phyloP scores from a whole-genome alignment of 2,329 filamentous ascomycete species.

The Grosmannia serpens region DNA sequence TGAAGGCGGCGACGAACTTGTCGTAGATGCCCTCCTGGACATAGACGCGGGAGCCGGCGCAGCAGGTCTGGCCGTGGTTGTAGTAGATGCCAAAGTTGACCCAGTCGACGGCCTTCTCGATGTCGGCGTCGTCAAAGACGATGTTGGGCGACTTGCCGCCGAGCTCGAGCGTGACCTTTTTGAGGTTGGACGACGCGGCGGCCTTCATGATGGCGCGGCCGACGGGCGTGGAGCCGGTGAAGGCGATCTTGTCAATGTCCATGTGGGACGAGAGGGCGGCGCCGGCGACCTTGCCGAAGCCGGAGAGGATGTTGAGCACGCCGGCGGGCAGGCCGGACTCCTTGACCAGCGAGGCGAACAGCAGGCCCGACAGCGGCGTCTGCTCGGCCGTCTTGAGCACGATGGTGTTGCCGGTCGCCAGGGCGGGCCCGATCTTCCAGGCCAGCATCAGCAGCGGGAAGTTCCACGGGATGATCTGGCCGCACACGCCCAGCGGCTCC shows the following conservation, averaged over 20 bases:
- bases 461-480: slow-evolving; percentile 85
- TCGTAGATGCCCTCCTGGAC: slow-evolving; percentile 82
- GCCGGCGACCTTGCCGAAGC: slow-evolving; percentile 68
- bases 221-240: slow-evolving; percentile 66
- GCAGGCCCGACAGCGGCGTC: slow-evolving; percentile 58
- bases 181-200: slow-evolving; percentile 64
- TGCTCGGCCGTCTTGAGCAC: slow-evolving; percentile 69
- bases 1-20: slow-evolving; percentile 73
- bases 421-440: slow-evolving; percentile 72
- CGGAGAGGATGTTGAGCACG: slow-evolving; percentile 67
- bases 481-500: slow-evolving; percentile 73
- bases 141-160: slow-evolving; percentile 76
- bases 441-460: slow-evolving; percentile 71
- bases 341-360: slow-evolving; percentile 54
- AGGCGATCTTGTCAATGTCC: slow-evolving; percentile 74
- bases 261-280: slow-evolving; percentile 66
- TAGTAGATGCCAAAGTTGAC: slow-evolving; percentile 61
- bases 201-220: slow-evolving; percentile 73
- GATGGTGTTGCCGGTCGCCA: slow-evolving; percentile 61
- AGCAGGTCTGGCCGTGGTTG: slow-evolving; percentile 57
- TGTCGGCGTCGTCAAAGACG: slow-evolving; percentile 66
- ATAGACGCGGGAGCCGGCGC: slow-evolving; percentile 72
- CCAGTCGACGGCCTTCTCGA: slow-evolving; percentile 67
- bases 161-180: slow-evolving; percentile 72
- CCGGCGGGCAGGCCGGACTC: slow-evolving; percentile 70